Base-by-base conservation (phyloP, 768 basidiomycete species). In the Coprinopsis cinerea region DNA sequence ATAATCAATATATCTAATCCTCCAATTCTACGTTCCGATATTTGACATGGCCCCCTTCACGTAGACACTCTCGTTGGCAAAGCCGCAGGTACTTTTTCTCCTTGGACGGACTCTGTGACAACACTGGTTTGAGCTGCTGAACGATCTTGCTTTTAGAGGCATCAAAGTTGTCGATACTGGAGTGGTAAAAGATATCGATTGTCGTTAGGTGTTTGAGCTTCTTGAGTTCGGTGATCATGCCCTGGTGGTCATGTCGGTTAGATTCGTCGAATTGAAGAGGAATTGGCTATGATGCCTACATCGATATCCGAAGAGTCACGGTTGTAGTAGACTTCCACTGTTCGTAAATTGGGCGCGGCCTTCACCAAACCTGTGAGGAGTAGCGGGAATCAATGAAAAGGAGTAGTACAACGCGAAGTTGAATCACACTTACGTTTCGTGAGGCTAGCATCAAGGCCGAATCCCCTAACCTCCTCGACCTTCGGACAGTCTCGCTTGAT, bases 181-280 rank as follows among this genome's bases (percentile, higher is more conserved):
- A n/a, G n/a, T n/a, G n/a, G n/a, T n/a, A n/a, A n/a, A n/a, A 17
- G 25, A 52, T 30, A 28, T 47, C 51, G 17, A 52, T 39, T 9
- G 36, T 39, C 7, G 32, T 5, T 26, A 52, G 35, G 18, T 42
- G 24, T 27, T 40, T 46, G 36, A 52, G 36, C 10, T 11, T 22
- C 18, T 35, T n/a, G 3, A 52, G 28, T 4, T 3, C 25, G 15
- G 18, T 25, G 18, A 52, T n/a, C 10, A 46, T 24, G 4, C 10
- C 44, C 51, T 52, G 24, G 18, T 23, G 10, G 28, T 34, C 10
- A 20, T 2, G 24, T 22, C 22, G 14, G 15, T 5, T 18, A 25
- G 35, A 39, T 14, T 7, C 9, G 17, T 20, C 23, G 44, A 34
- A 11, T 44, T 18, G 10, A 23, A 37, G 22, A 26, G 20, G 9